Evolutionary conservation across 2,329 filamentous ascomycete species (phyloP).

Genomic region (Fusarium haematococcum): DNA sequence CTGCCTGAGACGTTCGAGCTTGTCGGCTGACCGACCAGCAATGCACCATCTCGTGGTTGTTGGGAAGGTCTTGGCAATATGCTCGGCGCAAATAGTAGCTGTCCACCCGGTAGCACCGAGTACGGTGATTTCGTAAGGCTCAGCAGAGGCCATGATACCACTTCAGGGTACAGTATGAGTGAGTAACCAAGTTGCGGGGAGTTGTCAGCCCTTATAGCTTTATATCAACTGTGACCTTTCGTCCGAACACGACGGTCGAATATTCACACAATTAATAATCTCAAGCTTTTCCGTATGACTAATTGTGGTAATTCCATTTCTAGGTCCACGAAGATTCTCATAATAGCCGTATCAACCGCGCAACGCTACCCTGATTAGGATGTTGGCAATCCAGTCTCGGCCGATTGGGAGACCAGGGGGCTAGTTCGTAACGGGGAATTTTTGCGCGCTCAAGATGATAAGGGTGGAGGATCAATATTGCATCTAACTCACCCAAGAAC

Average conservation of each 20-base stretch:
- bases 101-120: background rate
- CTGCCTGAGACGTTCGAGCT: background rate
- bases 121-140: background rate
- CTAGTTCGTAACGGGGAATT: background rate
- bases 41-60: constrained; percentile 4
- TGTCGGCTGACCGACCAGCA: constrained; percentile 1
- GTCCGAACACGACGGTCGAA: background rate
- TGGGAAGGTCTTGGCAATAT: background rate
- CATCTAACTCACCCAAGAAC: background rate
- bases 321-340: background rate
- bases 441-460: background rate
- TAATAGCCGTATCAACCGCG: background rate
- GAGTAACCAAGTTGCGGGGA: background rate
- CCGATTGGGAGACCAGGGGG: background rate
- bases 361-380: background rate
- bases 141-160: background rate
- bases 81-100: background rate
- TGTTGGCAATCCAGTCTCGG: background rate
- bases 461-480: background rate
- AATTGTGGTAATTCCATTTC: background rate
- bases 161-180: no score
- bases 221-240: background rate
- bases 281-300: background rate
- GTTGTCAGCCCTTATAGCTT: background rate
- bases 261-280: background rate